Conservation (phyloP, 2,329 filamentous ascomycete genomes). For the Aspergillus caelatus region DNA sequence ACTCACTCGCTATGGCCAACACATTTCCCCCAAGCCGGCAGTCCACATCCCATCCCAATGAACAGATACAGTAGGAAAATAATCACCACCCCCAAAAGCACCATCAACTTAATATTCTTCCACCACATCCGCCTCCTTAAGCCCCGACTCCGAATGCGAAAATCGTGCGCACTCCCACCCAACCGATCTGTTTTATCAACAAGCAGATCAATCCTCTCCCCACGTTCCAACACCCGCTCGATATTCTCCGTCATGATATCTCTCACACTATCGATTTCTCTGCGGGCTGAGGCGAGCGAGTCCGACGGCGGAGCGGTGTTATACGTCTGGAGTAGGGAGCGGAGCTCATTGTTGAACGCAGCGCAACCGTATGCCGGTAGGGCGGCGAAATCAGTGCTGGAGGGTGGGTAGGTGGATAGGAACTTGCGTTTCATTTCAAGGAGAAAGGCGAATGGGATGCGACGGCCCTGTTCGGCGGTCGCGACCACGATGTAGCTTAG, state of each 20-base stretch:
- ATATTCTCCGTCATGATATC: constrained; percentile 97
- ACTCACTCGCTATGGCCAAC: constrained; percentile 31
- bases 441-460: constrained; percentile 90
- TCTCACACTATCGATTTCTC: constrained; percentile 88
- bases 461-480: constrained; percentile 76
- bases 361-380: constrained; percentile 89
- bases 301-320: constrained; percentile 79
- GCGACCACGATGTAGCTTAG: constrained; percentile 92
- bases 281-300: constrained; percentile 78
- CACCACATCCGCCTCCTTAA: constrained; percentile 97
- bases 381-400: constrained; percentile 70
- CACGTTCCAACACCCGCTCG: constrained; percentile 82
- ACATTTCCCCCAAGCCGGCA: constrained; percentile 59
- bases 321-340: constrained; percentile 78
- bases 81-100: constrained; percentile 69
- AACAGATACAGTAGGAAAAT: constrained; percentile 72
- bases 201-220: constrained; percentile 88
- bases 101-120: constrained; percentile 98
- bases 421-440: constrained; percentile 90
- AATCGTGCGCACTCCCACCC: constrained; percentile 86
- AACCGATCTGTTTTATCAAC: constrained; percentile 96
- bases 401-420: constrained; percentile 68
- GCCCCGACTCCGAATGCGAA: constrained; percentile 81
- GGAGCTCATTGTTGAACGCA: constrained; percentile 79
- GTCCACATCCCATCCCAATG: constrained; percentile 71